These are phyloP conservation scores for Vitis hybrid DNA, from an alignment of 177 flowering plant species.

Conservation along the genomic window DNA sequence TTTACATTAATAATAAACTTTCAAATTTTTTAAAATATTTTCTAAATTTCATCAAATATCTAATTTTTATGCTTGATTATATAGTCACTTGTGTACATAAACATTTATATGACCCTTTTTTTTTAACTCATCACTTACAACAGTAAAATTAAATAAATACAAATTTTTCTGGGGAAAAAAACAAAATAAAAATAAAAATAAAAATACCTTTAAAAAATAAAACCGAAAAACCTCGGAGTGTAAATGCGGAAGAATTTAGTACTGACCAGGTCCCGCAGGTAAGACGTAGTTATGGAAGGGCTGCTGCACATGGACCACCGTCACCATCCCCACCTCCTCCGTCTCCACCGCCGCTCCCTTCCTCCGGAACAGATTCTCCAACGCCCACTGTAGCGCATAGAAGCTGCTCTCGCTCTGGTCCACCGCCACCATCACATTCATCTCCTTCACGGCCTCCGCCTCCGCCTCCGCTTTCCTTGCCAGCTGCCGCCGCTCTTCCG, in stretches of 20 bases:
- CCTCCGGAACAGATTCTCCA: slow-evolving; percentile 31
- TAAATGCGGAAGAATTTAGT: neutral
- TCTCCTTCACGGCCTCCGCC: slow-evolving; percentile 14
- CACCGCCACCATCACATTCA: slow-evolving; percentile 55
- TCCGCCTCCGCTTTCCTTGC: neutral
- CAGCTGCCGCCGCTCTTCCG: neutral
- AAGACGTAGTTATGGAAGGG: slow-evolving; percentile 47
- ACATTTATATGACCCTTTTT: too few relatives aligned
- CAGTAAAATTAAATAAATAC: too few relatives aligned
- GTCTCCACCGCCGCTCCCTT: slow-evolving; percentile 1
- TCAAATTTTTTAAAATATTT: too few relatives aligned
- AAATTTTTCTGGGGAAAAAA: too few relatives aligned
- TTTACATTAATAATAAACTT: too few relatives aligned
- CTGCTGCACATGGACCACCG: slow-evolving; percentile 50
- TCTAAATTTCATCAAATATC: too few relatives aligned
- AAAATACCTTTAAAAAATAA: too few relatives aligned
- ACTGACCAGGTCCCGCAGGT: slow-evolving; percentile 65
- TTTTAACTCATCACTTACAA: too few relatives aligned
- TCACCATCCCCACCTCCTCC: slow-evolving; percentile 20
- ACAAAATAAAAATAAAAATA: too few relatives aligned
- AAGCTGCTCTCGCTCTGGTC: slow-evolving; percentile 68
- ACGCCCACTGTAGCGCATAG: slow-evolving; percentile 60
- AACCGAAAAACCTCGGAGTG: too few relatives aligned
- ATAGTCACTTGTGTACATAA: too few relatives aligned
- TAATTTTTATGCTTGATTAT: too few relatives aligned